Evolutionary conservation across 2,329 filamentous ascomycete species (phyloP), one percentile per base, ranked within the genome.

Genomic region (Diaporthe vaccinii): DNA sequence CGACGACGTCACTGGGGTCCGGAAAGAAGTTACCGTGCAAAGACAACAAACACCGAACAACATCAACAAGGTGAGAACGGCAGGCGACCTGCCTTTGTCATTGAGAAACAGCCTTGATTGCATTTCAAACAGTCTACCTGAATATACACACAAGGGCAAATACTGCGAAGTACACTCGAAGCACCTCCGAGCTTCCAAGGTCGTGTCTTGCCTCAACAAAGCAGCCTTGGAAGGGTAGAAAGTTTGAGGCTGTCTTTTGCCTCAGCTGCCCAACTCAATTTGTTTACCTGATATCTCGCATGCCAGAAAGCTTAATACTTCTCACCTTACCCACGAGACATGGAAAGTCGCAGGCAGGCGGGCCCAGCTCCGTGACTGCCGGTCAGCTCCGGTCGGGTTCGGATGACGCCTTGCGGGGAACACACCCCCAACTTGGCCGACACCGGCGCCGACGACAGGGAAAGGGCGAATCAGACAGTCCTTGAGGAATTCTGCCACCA

Each of bases 401-500:
- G 55, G 55, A 51, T 61, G 69, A 72, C 55, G 55, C 41, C 41
- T 36, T 59, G 69, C 69, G 55, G 69, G 69, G 69, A 69, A 55
- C n/a, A 17, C 49, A 20, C 34, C 44, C 5, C 65, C 46, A 31
- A 62, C 25, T 41, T 65, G 71, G 71, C 46, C 71, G 71, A 65
- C n/a, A 73, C 34, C 58, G 71, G 71, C 34, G 58, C 58, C 71
- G 57, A 55, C 17, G 25, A 41, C 71, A 62, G 17, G 58, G 58
- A 44, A 65, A 72, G 70, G 59, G 44, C 70, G 70, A 72, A 62
- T 65, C 70, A 72, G 39, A 34, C 51, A 72, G 9, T 28, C 25
- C 39, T 44, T 41, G 59, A 3, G n/a, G 15, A 46, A 20, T 17
- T 0, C 31, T 41, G 58, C n/a, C n/a, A 17, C 15, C 14, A n/a